Percentiles rank a stretch among this genome's conserved stretches.
phyloP scores from a whole-genome alignment of 2,329 filamentous ascomycete species.

The Aspergillus candidus region DNA sequence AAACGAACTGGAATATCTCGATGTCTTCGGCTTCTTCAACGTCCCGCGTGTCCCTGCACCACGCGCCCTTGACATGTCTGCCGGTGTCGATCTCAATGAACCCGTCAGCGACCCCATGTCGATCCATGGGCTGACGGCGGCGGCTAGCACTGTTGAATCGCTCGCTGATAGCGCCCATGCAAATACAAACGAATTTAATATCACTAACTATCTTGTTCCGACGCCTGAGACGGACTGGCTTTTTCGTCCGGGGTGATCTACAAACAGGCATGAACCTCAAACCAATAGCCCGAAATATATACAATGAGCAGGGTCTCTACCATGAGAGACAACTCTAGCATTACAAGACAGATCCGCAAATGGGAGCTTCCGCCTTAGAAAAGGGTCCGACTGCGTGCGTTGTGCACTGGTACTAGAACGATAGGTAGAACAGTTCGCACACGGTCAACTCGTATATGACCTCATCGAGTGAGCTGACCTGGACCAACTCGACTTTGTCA shows the following conservation, averaged over 20 bases:
- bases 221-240: conserved; percentile 45
- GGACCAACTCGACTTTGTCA: no score
- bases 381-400: no score
- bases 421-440: no score
- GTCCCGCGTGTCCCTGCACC: conserved; percentile 62
- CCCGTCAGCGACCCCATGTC: conserved; percentile 31
- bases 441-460: no score
- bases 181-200: conserved; percentile 38
- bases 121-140: conserved; percentile 31
- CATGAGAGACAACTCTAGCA: no score
- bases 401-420: no score
- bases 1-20: conserved; percentile 82
- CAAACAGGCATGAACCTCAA: no score
- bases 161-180: conserved; percentile 17
- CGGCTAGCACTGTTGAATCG: conserved; percentile 8
- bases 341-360: no score
- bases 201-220: conserved; percentile 42
- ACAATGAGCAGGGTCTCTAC: no score
- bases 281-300: neutral
- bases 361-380: no score
- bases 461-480: no score
- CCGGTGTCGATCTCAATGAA: conserved; percentile 19
- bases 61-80: conserved; percentile 23
- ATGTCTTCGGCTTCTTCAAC: conserved; percentile 94
- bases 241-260: conserved; percentile 27